Base-by-base conservation (phyloP, 73 alveolate genomes). In the Uronychia setigera region DNA sequence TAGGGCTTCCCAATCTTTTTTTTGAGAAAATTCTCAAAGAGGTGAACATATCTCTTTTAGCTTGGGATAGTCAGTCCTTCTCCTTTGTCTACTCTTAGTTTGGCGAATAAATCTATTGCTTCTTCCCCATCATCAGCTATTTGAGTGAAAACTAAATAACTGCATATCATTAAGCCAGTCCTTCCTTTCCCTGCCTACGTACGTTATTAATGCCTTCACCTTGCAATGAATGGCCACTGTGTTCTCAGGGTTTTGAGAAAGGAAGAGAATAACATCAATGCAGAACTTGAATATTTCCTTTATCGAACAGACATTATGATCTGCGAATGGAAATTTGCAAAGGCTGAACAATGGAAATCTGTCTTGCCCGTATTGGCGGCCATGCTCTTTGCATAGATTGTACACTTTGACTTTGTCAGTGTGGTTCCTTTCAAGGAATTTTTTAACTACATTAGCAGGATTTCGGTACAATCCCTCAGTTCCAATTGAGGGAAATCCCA, bases 171-270 rank as follows among this genome's bases (percentile, higher is more conserved):
- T 1, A 99, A 90, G 32, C 99, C 99, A 35, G 98, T 95, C 58
- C 99, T 92, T 76, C 99, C 98, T 84, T 95, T 97, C 35, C 99
- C 99, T 30, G 99, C 98, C n/a, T n/a, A n/a, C n/a, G n/a, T n/a
- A n/a, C n/a, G n/a, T n/a, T n/a, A n/a, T n/a, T n/a, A n/a, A n/a
- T n/a, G n/a, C n/a, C n/a, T n/a, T n/a, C n/a, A n/a, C n/a, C 58
- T 92, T 88, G 79, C 89, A 82, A 74, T 82, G 89, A 28, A 82
- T 74, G 9, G 89, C 82, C 30, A 82, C 32, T 29, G 57, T 74
- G 31, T 58, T 80, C 33, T 80, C 58, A 26, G 11, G 34, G 27
- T 74, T 26, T 0, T 59, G 11, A 25, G 59, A 11, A 0, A 82
- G 33, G 31, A 5, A 82, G 19, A 82, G 74, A 0, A 35, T 32